Conservation (phyloP, 2,329 filamentous ascomycete species). For the Helotiales sp. region DNA sequence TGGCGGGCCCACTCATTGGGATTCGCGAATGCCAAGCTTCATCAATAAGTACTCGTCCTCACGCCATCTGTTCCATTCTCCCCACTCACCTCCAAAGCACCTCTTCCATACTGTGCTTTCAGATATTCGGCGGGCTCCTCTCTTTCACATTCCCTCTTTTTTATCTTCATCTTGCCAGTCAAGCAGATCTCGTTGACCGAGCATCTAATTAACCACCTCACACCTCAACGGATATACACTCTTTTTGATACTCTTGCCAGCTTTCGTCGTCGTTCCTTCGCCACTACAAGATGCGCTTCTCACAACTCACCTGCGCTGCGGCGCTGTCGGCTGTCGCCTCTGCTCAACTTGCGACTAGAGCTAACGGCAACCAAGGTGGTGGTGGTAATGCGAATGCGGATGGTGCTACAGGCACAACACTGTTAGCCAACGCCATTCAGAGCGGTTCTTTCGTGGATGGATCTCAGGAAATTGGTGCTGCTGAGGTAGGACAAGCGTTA, state of each 20-base stretch:
- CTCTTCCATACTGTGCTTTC: constrained; percentile 20
- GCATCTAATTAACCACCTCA: constrained; percentile 33
- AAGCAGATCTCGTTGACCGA: constrained; percentile 39
- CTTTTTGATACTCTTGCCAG: constrained; percentile 24
- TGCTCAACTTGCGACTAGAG: constrained; percentile 15
- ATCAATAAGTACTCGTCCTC: constrained; percentile 32
- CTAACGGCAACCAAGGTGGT: constrained; percentile 25
- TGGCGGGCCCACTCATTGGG: constrained; percentile 1
- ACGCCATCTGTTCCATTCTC: constrained; percentile 21
- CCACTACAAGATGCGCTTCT: constrained; percentile 31
- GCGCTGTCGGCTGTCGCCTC: constrained; percentile 25
- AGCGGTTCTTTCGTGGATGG: constrained; percentile 32
- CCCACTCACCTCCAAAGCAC: constrained; percentile 27
- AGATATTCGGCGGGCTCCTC: constrained; percentile 29
- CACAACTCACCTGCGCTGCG: constrained; percentile 25
- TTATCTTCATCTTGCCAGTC: constrained; percentile 34
- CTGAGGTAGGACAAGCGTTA: constrained; percentile 28
- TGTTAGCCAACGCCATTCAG: constrained; percentile 31
- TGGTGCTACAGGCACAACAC: constrained; percentile 20
- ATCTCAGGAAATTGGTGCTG: constrained; percentile 25
- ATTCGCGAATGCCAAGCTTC: constrained; percentile 30
- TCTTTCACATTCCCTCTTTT: constrained; percentile 32
- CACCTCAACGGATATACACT: constrained; percentile 36
- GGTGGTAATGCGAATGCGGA: constrained; percentile 26
- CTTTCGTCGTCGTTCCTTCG: constrained; percentile 11